Evolutionary conservation across 768 basidiomycete genomes (phyloP), one percentile per base, ranked within the genome.

Genomic region (Amanita molliuscula): DNA sequence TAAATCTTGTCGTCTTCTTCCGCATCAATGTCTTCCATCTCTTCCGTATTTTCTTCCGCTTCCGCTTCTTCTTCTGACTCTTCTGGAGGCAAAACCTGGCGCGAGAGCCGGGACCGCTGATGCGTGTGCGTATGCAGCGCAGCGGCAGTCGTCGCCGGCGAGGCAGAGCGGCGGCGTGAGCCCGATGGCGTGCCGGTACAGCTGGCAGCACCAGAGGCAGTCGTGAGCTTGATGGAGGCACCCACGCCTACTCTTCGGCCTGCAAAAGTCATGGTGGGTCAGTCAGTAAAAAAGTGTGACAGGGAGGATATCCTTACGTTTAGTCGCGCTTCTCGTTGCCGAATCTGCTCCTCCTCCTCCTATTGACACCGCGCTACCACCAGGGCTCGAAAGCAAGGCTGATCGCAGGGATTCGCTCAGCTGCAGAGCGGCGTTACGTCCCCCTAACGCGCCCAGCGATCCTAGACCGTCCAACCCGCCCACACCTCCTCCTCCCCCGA

Each of bases 1-100:
- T 77, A 77, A 25, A 71, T 56, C 10, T 65, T 67, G 51, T 74
- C 71, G 51, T 76, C 75, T 34, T 74, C 74, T n/a, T 60, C 69
- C 51, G 73, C 71, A 52, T 76, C 75, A 25, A 73, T 74, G n/a
- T 61, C 69, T 40, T 73, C 75, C 49, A 50, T 44, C 33, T 44
- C 48, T 41, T 49, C 49, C 20, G 41, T 25, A 31, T 44, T 44
- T 5, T 43, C 49, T 21, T 44, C 49, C 29, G 67, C 71, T 25
- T 67, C 70, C 5, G 66, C 70, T 36, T 67, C 72, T 20, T 71
- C 72, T 15, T 67, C 71, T 5, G 70, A 72, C 34, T 67, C 65
- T 35, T 61, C 62, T 38, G 65, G 65, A 41, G 69, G 62, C 49
- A 71, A 61, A 23, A 71, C 68, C 52, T 73, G 73, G 35, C 74